Percentiles rank a stretch among this genome's conserved stretches.
Evolutionary conservation across 73 alveolate species (phyloP).

Genomic region (Paramecium caudatum): DNA sequence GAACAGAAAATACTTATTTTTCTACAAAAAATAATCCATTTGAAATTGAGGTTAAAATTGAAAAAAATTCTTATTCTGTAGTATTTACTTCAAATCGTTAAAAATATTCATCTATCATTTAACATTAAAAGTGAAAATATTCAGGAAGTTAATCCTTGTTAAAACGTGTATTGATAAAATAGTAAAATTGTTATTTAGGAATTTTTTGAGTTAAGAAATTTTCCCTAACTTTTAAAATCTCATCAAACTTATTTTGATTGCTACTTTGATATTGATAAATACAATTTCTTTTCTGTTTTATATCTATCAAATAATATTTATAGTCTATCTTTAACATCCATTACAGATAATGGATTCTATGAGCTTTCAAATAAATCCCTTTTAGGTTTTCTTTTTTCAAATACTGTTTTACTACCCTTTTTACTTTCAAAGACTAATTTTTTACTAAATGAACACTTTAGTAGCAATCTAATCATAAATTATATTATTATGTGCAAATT

Average conservation of each 20-base stretch:
- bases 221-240: background rate
- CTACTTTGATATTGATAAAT: background rate
- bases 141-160: background rate
- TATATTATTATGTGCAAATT: too few species aligned
- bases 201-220: background rate
- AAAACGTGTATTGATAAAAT: background rate
- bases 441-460: too few species aligned
- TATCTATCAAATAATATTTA: background rate
- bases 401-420: background rate
- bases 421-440: background rate
- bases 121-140: background rate
- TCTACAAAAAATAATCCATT: constrained; percentile 13
- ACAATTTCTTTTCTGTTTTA: constrained; percentile 1
- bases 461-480: too few species aligned
- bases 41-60: background rate
- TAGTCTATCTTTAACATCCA: background rate
- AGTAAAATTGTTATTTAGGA: background rate
- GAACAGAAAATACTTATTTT: background rate
- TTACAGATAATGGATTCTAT: background rate
- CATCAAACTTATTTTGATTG: background rate
- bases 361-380: background rate
- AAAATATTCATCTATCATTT: background rate
- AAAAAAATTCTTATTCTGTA: constrained; percentile 1
- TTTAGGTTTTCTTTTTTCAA: background rate
- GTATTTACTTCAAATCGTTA: background rate